Percentiles rank a stretch among this genome's conserved stretches.
Evolutionary conservation across 176 grass and related monocot species (phyloP).

Genomic region (Pontederia paniculata): DNA sequence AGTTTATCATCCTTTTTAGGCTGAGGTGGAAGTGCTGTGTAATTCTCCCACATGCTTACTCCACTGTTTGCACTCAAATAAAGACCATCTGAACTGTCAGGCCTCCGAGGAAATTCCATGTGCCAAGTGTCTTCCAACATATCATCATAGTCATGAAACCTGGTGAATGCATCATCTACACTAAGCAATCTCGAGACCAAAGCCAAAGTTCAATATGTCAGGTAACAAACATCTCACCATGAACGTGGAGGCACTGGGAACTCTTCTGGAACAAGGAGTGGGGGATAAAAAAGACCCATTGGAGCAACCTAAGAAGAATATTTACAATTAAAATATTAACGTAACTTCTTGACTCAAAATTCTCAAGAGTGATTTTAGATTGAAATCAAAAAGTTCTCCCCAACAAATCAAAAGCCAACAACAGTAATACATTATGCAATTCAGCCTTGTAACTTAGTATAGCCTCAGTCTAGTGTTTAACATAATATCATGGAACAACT

Average conservation of each 20-base stretch:
- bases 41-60: constrained; percentile 77
- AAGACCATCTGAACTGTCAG: constrained; percentile 34
- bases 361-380: not conserved
- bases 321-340: not conserved
- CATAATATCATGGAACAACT: no score
- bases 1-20: constrained; percentile 86
- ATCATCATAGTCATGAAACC: constrained; percentile 95
- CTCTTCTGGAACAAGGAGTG: constrained; percentile 80
- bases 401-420: no score
- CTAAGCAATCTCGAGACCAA: constrained; percentile 5
- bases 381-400: no score
- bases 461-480: no score
- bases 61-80: constrained; percentile 55
- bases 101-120: constrained; percentile 30
- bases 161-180: constrained; percentile 15
- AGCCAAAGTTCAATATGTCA: not conserved
- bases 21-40: constrained; percentile 50
- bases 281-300: constrained; percentile 91
- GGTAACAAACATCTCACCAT: constrained; percentile 45
- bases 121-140: constrained; percentile 93
- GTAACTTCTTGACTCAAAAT: not conserved
- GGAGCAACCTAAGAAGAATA: constrained; percentile 56
- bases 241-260: constrained; percentile 65
- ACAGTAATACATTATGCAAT: not conserved
- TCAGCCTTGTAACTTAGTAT: no score